A percentile compares a stretch with the other conserved stretches of the same genome.
Evolutionary conservation across 257 asterid species (phyloP).

Genomic region (Capsicum baccatum): DNA sequence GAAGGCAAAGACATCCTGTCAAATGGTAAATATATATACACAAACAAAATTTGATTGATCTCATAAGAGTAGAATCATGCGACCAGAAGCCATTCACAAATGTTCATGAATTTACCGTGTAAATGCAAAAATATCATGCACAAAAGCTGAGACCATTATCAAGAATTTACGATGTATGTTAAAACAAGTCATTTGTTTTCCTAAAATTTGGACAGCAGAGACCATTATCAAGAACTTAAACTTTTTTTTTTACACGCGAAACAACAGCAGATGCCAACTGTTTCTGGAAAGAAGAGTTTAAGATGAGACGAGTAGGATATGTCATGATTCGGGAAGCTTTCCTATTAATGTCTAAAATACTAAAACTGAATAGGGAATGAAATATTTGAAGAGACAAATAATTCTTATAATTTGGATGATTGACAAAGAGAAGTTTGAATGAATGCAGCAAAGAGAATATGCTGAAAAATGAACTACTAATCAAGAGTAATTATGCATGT

Average conservation of each 20-base stretch:
- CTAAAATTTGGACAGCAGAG: no score
- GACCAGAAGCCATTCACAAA: not conserved
- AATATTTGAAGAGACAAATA: not conserved
- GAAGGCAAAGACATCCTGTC: not conserved
- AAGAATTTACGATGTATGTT: no score
- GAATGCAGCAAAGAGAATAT: not conserved
- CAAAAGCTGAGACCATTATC: not conserved
- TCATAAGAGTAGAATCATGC: not conserved
- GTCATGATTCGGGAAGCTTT: not conserved
- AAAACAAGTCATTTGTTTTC: not conserved
- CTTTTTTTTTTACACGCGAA: not conserved
- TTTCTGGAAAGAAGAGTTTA: no score
- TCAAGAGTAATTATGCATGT: no score
- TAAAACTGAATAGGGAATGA: not conserved
- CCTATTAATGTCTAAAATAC: not conserved
- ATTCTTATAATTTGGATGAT: slow-evolving; percentile 2
- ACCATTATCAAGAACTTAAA: not conserved
- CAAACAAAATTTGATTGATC: not conserved
- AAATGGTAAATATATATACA: not conserved
- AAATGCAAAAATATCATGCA: not conserved
- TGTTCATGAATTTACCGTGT: not conserved
- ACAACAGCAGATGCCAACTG: not conserved
- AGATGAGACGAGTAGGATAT: not conserved
- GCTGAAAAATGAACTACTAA: not conserved
- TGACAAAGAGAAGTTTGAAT: slow-evolving; percentile 18